A percentile compares a stretch with the other conserved stretches of the same genome.
phyloP scores from a whole-genome alignment of 2,329 filamentous ascomycete genomes.

The Chaetomiaceae sp. region DNA sequence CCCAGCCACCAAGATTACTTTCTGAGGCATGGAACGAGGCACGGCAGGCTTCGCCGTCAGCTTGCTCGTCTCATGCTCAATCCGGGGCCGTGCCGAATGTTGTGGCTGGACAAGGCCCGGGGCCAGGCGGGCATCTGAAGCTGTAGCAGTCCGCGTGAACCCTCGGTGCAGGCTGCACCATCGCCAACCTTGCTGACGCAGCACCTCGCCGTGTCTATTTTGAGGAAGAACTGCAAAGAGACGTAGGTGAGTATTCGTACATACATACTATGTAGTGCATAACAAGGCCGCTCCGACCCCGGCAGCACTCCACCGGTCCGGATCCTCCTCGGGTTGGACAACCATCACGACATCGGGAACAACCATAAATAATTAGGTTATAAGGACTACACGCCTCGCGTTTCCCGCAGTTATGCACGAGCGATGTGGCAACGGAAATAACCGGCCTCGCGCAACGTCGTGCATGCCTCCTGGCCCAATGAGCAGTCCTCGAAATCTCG shows the following conservation, averaged over 20 bases:
- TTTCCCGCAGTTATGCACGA: too few species aligned
- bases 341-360: too few species aligned
- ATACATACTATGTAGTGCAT: not conserved
- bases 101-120: not conserved
- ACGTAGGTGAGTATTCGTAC: not conserved
- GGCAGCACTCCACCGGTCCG: too few species aligned
- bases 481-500: too few species aligned
- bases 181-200: not conserved
- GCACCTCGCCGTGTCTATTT: not conserved
- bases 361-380: too few species aligned
- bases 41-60: not conserved
- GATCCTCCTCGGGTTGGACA: too few species aligned
- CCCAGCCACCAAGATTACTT: not conserved
- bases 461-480: too few species aligned
- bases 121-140: too few species aligned
- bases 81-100: not conserved
- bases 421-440: not conserved
- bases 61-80: not conserved
- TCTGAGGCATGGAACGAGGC: not conserved
- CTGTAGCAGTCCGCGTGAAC: too few species aligned
- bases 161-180: not conserved
- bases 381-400: too few species aligned
- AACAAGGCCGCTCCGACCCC: too few species aligned
- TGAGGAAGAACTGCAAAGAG: not conserved
- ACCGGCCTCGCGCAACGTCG: not conserved